A percentile compares a stretch with the other conserved stretches of the same genome.
phyloP scores from a whole-genome alignment of 306 rosid species.

The Pyrus pyrifolia region DNA sequence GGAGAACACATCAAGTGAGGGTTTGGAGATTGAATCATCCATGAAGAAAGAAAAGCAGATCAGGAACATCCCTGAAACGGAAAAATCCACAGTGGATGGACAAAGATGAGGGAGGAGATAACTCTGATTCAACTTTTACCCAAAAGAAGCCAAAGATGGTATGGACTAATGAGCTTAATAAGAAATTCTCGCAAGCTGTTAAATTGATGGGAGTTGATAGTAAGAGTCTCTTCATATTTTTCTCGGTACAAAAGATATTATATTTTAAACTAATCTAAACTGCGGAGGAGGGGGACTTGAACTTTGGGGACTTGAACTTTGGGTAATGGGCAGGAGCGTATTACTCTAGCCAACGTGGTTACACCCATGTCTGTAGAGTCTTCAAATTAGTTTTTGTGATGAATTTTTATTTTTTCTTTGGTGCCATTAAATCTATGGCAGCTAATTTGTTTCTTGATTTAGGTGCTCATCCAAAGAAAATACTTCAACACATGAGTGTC shows the following conservation, averaged over 20 bases:
- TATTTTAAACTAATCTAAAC: too few species aligned
- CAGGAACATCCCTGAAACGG: background rate
- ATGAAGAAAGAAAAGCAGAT: background rate
- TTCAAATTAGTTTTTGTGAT: background rate
- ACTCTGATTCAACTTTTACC: background rate
- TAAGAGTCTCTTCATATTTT: conserved; percentile 13
- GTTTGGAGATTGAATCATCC: background rate
- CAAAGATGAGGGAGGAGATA: background rate
- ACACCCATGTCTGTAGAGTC: too few species aligned
- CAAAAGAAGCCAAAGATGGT: conserved; percentile 19
- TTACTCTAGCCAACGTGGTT: too few species aligned
- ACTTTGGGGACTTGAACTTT: too few species aligned
- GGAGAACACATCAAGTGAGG: background rate
- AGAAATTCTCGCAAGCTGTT: conserved; percentile 30
- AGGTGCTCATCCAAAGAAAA: conserved; percentile 36
- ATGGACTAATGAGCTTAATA: conserved; percentile 27
- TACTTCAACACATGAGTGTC: conserved; percentile 30
- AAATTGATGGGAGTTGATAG: conserved; percentile 20
- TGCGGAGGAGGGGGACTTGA: too few species aligned
- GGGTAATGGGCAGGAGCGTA: too few species aligned
- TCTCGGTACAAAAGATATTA: background rate
- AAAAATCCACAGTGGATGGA: background rate
- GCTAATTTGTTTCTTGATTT: conserved; percentile 13
- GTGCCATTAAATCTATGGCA: background rate
- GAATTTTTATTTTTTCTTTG: background rate